phyloP scores from a whole-genome alignment of 2,329 filamentous ascomycete genomes.

The Chlorencoelia australis region DNA sequence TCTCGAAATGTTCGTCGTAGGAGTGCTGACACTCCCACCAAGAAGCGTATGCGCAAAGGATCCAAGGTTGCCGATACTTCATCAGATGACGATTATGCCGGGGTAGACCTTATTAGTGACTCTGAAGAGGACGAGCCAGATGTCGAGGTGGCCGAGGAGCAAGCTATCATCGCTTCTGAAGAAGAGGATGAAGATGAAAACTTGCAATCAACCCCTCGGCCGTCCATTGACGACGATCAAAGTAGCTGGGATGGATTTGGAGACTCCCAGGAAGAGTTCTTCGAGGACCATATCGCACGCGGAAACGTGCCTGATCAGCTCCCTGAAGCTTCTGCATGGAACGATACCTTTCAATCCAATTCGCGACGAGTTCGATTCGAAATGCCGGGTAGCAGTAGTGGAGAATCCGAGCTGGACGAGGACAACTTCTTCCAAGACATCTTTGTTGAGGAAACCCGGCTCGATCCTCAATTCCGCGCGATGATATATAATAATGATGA shows the following conservation, averaged over 20 bases:
- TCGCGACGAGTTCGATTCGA: constrained; percentile 64
- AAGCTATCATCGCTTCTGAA: constrained; percentile 51
- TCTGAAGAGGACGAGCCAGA: constrained; percentile 62
- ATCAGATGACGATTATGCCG: constrained; percentile 62
- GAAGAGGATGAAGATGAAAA: constrained; percentile 32
- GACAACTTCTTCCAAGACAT: constrained; percentile 70
- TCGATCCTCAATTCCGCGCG: constrained; percentile 62
- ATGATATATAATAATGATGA: constrained; percentile 40
- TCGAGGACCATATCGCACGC: constrained; percentile 28
- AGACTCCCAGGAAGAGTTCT: constrained; percentile 29
- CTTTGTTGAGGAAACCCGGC: constrained; percentile 63
- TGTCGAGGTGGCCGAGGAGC: constrained; percentile 66
- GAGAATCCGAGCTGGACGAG: constrained; percentile 52
- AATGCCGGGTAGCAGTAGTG: constrained; percentile 55
- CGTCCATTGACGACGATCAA: constrained; percentile 32
- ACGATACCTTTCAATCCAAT: constrained; percentile 6
- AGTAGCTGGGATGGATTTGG: constrained; percentile 47
- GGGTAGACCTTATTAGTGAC: constrained; percentile 70
- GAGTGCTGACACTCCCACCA: constrained; percentile 29
- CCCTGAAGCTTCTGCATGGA: constrained; percentile 10
- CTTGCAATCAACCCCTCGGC: constrained; percentile 18
- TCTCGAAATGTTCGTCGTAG: constrained; percentile 43
- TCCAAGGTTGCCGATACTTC: constrained; percentile 32
- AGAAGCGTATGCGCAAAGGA: neutral
- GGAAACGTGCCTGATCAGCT: constrained; percentile 10